phyloP scores from a whole-genome alignment of 1,139 yeast species.

The Geotrichum armillariae region DNA sequence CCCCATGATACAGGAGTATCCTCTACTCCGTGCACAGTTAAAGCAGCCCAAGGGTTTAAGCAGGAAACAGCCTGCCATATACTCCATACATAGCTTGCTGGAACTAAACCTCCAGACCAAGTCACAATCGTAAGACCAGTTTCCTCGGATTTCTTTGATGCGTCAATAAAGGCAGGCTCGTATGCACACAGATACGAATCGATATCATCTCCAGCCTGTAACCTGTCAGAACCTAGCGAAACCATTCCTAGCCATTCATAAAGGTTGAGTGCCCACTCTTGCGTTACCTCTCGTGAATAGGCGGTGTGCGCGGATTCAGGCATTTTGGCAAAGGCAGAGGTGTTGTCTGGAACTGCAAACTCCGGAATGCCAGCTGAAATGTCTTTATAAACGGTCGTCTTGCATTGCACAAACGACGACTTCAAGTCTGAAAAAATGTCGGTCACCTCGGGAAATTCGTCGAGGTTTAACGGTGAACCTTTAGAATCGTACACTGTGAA shows the following conservation, averaged over 20 bases:
- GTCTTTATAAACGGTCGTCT: conserved; percentile 15
- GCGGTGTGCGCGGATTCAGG: conserved; percentile 1
- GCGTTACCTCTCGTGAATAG: conserved; percentile 25
- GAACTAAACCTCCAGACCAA: conserved; percentile 27
- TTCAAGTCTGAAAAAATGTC: conserved; percentile 1
- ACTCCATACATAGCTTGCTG: conserved; percentile 18
- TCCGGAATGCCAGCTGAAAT: conserved; percentile 21
- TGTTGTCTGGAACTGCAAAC: conserved; percentile 21
- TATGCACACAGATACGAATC: conserved; percentile 33
- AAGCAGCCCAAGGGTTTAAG: conserved; percentile 26
- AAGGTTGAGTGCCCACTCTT: conserved; percentile 35
- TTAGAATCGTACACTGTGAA: conserved; percentile 6
- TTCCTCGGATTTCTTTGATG: conserved; percentile 22
- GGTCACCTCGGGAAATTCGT: conserved; percentile 4
- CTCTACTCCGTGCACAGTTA: conserved; percentile 34
- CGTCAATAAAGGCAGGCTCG: conserved; percentile 21
- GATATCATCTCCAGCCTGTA: conserved; percentile 22
- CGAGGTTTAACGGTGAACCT: neutral
- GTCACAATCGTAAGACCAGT: conserved; percentile 22
- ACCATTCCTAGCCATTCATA: conserved; percentile 38
- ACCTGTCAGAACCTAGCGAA: conserved; percentile 28
- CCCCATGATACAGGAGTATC: conserved; percentile 37
- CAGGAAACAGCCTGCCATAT: conserved; percentile 20
- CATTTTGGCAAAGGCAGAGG: neutral
- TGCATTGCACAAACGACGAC: conserved; percentile 11